Conservation (phyloP, 1,139 yeast species). For the Taiozyma sp. region DNA sequence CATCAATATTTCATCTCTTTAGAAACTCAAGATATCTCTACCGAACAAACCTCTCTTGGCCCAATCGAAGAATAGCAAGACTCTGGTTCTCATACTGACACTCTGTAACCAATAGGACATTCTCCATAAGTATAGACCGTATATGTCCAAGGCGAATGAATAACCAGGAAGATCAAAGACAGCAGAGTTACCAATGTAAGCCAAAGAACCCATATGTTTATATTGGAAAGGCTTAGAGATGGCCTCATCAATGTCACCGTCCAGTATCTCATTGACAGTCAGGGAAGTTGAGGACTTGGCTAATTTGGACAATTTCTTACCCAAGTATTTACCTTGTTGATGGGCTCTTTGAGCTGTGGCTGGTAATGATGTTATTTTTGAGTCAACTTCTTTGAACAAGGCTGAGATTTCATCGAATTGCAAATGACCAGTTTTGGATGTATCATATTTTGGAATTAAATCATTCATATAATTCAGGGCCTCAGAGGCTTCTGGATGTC, state of each 20-base stretch:
- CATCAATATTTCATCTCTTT: neutral
- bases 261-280: conserved; percentile 36
- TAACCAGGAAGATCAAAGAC: conserved; percentile 59
- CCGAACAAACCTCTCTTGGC: conserved; percentile 58
- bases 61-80: conserved; percentile 58
- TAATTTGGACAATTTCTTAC: conserved; percentile 46
- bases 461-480: conserved; percentile 47
- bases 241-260: conserved; percentile 51
- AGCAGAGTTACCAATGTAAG: conserved; percentile 62
- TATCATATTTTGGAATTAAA: conserved; percentile 46
- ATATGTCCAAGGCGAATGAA: conserved; percentile 51
- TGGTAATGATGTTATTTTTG: conserved; percentile 58
- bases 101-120: conserved; percentile 61
- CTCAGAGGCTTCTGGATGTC: conserved; percentile 55
- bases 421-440: conserved; percentile 40
- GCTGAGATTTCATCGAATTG: conserved; percentile 43
- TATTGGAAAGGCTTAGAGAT: conserved; percentile 52
- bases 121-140: conserved; percentile 67
- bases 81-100: conserved; percentile 55
- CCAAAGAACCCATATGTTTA: conserved; percentile 56
- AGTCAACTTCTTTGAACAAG: conserved; percentile 48
- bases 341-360: conserved; percentile 68
- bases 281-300: conserved; percentile 37
- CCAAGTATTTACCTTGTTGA: conserved; percentile 61
- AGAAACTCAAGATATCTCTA: conserved; percentile 45